phyloP scores from a whole-genome alignment of 352 stramenopile genomes.

The Phytophthora foliorum region DNA sequence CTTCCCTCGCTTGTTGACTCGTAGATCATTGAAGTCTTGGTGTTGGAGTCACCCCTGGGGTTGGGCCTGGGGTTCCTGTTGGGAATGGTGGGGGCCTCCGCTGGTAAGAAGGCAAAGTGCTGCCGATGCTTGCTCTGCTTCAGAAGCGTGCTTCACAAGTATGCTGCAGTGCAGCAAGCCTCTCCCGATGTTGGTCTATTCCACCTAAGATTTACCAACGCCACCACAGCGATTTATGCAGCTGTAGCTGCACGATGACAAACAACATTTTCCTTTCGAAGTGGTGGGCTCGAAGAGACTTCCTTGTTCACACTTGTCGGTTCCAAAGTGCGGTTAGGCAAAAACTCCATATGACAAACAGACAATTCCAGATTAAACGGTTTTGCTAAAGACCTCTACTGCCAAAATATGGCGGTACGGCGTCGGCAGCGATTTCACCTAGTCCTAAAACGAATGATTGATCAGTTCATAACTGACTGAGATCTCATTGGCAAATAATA shows the following conservation, averaged over 20 bases:
- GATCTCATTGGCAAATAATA: too few relatives aligned
- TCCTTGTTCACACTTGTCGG: conserved; percentile 9
- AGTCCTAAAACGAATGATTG: too few relatives aligned
- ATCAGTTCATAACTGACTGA: too few relatives aligned
- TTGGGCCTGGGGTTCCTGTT: too few relatives aligned
- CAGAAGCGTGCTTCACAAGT: neutral
- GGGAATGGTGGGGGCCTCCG: neutral
- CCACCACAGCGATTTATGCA: neutral
- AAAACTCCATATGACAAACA: neutral
- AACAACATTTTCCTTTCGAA: conserved; percentile 3
- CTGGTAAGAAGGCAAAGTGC: neutral
- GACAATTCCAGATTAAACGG: neutral
- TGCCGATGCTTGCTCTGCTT: neutral
- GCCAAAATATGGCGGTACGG: too few relatives aligned
- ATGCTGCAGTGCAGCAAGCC: neutral
- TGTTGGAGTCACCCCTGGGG: neutral
- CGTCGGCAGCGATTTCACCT: too few relatives aligned
- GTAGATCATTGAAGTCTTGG: neutral
- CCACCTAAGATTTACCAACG: neutral
- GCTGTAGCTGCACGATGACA: neutral
- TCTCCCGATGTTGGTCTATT: neutral
- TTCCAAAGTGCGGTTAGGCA: neutral
- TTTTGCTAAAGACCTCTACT: conserved; percentile 2
- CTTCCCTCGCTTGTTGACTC: neutral
- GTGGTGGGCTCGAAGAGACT: neutral